Conservation (phyloP, 2,329 filamentous ascomycete species). For the Cephalotrichum gorgonifer region DNA sequence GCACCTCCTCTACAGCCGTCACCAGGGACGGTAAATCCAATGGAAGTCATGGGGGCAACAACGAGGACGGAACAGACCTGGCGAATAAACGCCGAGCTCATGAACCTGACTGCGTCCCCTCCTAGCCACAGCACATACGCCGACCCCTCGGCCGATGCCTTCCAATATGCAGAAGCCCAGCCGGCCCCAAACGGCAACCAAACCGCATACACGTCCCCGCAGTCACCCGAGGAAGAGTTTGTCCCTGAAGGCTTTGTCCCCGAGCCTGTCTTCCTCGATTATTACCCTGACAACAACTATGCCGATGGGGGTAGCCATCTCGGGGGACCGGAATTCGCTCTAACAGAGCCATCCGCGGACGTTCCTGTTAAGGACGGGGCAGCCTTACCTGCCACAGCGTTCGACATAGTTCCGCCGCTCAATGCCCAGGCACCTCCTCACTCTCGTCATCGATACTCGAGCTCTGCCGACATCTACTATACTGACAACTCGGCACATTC, state of each 20-base stretch:
- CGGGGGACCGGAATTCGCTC: slow-evolving; percentile 1
- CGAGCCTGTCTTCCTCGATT: not conserved
- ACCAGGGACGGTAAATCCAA: slow-evolving; percentile 40
- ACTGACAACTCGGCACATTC: slow-evolving; percentile 28
- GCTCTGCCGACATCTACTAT: slow-evolving; percentile 9
- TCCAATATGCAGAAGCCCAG: not conserved
- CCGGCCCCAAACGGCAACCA: not conserved
- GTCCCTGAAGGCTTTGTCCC: not conserved
- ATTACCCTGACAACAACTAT: not conserved
- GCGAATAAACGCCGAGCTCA: slow-evolving; percentile 4
- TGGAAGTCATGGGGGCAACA: slow-evolving; percentile 39
- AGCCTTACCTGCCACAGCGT: not conserved
- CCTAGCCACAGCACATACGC: not conserved
- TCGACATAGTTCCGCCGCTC: slow-evolving; percentile 8
- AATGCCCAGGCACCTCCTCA: slow-evolving; percentile 9
- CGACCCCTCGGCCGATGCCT: not conserved
- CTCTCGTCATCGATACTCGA: slow-evolving; percentile 7
- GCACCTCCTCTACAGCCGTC: slow-evolving; percentile 22
- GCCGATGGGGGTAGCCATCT: slow-evolving; percentile 5
- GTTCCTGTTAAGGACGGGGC: slow-evolving; percentile 4
- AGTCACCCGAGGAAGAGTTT: slow-evolving; percentile 2
- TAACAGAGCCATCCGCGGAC: slow-evolving; percentile 2
- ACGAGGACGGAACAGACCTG: slow-evolving; percentile 20
- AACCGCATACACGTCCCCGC: not conserved
- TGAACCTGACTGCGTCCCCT: slow-evolving; percentile 1